phyloP scores from a whole-genome alignment of 495 filamentous ascomycete species.

The Aspergillus conjunctus region DNA sequence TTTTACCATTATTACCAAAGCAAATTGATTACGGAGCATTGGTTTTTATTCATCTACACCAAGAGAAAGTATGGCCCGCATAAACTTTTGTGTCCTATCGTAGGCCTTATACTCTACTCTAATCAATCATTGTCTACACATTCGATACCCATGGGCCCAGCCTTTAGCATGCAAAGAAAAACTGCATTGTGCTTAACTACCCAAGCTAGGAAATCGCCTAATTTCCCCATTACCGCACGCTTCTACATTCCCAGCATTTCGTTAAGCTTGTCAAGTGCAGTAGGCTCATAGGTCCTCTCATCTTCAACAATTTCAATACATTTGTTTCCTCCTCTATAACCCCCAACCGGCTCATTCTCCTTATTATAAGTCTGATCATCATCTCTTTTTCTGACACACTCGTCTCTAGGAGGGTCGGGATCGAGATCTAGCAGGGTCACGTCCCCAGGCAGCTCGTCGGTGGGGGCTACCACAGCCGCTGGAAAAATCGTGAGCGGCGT shows the following conservation, averaged over 20 bases:
- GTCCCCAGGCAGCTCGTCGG: neutral
- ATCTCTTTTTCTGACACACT: neutral
- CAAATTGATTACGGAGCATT: too few relatives aligned
- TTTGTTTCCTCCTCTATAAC: neutral
- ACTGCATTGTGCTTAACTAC: neutral
- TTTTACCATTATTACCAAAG: too few relatives aligned
- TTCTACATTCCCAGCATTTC: constrained; percentile 23
- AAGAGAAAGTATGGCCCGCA: too few relatives aligned
- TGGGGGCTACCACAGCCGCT: neutral
- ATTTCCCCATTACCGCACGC: neutral
- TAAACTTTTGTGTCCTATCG: too few relatives aligned
- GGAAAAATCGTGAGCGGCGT: neutral
- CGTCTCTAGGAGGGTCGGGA: neutral
- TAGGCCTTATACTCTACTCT: too few relatives aligned
- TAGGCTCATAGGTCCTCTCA: constrained; percentile 31
- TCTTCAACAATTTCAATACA: constrained; percentile 33
- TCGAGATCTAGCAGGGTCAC: constrained; percentile 10
- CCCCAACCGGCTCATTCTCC: constrained; percentile 3
- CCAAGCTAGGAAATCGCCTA: neutral
- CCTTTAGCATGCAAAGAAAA: too few relatives aligned
- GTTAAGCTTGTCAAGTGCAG: constrained; percentile 31
- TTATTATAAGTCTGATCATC: neutral
- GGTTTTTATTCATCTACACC: too few relatives aligned
- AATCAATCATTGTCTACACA: too few relatives aligned
- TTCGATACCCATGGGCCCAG: too few relatives aligned